Conservation (phyloP, 768 basidiomycete species). For the Amanita thiersii region DNA sequence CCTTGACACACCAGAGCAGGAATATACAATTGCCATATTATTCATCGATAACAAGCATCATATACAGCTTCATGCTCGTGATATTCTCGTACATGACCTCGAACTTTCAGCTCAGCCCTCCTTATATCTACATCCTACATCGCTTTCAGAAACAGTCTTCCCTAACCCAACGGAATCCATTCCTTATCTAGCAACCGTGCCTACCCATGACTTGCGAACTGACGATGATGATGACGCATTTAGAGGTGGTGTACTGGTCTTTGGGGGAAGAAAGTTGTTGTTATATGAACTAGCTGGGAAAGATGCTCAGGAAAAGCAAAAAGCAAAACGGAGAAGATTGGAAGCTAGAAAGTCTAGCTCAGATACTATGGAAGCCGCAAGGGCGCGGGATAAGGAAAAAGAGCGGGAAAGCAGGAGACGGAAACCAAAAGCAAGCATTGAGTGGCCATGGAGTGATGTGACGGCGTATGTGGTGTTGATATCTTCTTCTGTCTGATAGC, state of each 20-base stretch:
- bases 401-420: constrained; percentile 45
- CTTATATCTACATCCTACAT: constrained; percentile 39
- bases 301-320: constrained; percentile 42
- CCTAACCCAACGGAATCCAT: constrained; percentile 30
- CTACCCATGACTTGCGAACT: constrained; percentile 18
- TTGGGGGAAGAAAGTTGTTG: constrained; percentile 60
- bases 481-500: background rate
- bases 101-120: constrained; percentile 46
- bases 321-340: constrained; percentile 44
- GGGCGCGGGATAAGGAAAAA: constrained; percentile 48
- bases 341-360: constrained; percentile 42
- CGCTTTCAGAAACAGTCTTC: constrained; percentile 42
- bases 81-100: constrained; percentile 37
- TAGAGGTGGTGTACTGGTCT: constrained; percentile 62
- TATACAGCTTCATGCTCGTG: constrained; percentile 56
- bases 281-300: constrained; percentile 49
- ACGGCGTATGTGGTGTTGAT: constrained; percentile 43
- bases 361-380: constrained; percentile 30
- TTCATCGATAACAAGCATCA: constrained; percentile 55
- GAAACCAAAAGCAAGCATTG: constrained; percentile 46
- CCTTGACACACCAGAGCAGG: constrained; percentile 34
- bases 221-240: constrained; percentile 26
- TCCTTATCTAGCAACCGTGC: constrained; percentile 34
- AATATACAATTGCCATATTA: constrained; percentile 56
- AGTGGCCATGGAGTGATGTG: constrained; percentile 74